phyloP scores from a whole-genome alignment of 2,329 filamentous ascomycete genomes.

The Botrytis elliptica region DNA sequence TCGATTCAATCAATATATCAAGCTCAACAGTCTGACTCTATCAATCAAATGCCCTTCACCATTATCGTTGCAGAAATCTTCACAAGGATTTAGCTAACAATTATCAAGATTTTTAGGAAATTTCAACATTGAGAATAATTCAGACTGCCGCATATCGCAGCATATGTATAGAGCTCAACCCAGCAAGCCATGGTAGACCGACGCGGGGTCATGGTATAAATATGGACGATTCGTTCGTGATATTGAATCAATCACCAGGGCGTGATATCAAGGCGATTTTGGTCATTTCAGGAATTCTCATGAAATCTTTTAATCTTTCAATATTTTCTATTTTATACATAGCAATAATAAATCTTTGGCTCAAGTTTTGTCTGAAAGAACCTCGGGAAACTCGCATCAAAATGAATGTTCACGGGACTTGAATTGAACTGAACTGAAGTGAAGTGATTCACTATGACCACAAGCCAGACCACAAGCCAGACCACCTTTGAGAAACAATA shows the following conservation, averaged over 20 bases:
- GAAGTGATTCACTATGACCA: constrained; percentile 7
- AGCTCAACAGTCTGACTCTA: constrained; percentile 62
- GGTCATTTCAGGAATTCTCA: neutral
- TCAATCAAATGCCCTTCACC: constrained; percentile 1
- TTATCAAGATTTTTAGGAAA: neutral
- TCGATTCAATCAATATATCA: constrained; percentile 56
- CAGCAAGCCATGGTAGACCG: neutral
- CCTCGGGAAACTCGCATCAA: neutral
- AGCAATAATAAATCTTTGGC: neutral
- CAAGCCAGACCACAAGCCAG: neutral
- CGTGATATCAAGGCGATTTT: neutral
- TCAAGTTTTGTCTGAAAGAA: neutral
- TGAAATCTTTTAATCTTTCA: neutral
- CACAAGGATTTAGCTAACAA: constrained; percentile 11
- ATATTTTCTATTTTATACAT: neutral
- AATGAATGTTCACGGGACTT: neutral
- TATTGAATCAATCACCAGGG: neutral
- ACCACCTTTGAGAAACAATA: neutral
- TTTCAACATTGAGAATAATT: neutral
- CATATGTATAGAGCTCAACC: too few relatives aligned
- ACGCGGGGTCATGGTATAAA: neutral
- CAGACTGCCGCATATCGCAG: neutral
- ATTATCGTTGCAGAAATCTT: neutral
- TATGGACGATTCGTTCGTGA: neutral
- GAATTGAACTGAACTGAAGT: neutral